Evolutionary conservation across 345 rosid genomes (phyloP).

Genomic region (Aquilaria sinensis): DNA sequence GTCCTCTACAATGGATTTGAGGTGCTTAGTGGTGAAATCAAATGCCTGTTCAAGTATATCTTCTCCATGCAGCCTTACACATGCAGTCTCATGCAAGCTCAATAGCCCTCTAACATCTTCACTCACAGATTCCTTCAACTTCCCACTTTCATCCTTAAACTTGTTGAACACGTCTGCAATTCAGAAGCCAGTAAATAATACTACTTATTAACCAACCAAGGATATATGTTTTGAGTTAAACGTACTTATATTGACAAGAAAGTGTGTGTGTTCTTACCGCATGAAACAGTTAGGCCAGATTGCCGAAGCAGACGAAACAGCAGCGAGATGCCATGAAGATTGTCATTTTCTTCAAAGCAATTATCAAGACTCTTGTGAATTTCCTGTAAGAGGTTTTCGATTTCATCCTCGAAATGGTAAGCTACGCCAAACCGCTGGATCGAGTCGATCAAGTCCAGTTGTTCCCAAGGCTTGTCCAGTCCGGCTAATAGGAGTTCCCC

Average conservation of each 20-base stretch:
- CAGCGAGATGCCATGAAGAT: conserved; percentile 13
- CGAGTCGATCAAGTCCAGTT: conserved; percentile 23
- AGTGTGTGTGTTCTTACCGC: conserved; percentile 10
- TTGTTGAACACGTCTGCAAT: conserved; percentile 15
- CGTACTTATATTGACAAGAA: no score
- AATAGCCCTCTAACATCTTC: conserved; percentile 17
- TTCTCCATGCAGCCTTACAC: conserved; percentile 15
- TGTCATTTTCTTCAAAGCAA: neutral
- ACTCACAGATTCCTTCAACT: conserved; percentile 12
- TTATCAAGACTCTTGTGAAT: neutral
- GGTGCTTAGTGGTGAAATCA: conserved; percentile 10
- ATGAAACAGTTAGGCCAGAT: conserved; percentile 12
- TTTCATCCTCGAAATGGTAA: conserved; percentile 21
- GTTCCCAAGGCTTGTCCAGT: neutral
- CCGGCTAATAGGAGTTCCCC: conserved; percentile 12
- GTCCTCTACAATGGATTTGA: neutral
- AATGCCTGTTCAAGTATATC: conserved; percentile 16
- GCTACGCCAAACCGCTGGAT: conserved; percentile 23
- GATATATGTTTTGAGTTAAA: no score
- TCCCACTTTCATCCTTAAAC: conserved; percentile 19
- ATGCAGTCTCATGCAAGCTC: conserved; percentile 23
- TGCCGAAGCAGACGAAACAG: conserved; percentile 26
- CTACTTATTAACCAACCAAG: no score
- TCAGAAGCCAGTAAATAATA: no score
- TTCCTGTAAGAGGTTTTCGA: conserved; percentile 5